Base-by-base conservation (phyloP, 1,139 yeast species). In the Pichia sp. region DNA sequence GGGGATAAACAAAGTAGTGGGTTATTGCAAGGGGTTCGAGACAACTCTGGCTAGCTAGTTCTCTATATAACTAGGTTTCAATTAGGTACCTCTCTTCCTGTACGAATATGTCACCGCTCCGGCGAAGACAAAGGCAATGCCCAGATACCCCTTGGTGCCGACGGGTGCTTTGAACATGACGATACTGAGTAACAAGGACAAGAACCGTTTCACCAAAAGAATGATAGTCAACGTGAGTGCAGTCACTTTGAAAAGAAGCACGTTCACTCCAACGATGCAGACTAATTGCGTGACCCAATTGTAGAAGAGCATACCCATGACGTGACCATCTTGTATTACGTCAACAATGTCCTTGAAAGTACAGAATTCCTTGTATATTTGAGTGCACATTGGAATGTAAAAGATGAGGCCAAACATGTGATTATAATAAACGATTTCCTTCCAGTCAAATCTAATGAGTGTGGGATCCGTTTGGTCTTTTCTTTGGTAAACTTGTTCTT, bases 231-330 rank as follows among this genome's bases (percentile, higher is more conserved):
- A 73, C 0, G 84, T 74, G 33, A 81, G 54, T 0, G 88, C 81
- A 21, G 74, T 63, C 1, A 77, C 64, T 21, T 58, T 59, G 7
- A 81, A 74, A 0, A 80, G 76, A 17, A 81, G 59, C 49, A 64
- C 65, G 50, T 77, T 78, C 16, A 80, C 88, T 3, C 88, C 87
- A 13, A 73, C 60, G 3, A 78, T 74, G 51, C 93, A 82, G 5
- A 74, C 37, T 46, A 71, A 69, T 54, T 82, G 93, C 0, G 87
- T 72, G 1, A 64, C 31, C n/a, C 72, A 69, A 51, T 80, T 81
- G 15, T 65, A 30, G 65, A 54, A 36, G 54, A 63, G 16, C 56
- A 41, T 6, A n/a, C n/a, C n/a, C n/a, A n/a, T n/a, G n/a, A n/a
- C n/a, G 47, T 58, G 38, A 33, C 44, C 9, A 50, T 51, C 3